These are phyloP conservation scores for Rhodotorula taiwanensis DNA, from an alignment of 768 basidiomycete genomes.

Conservation along the genomic window DNA sequence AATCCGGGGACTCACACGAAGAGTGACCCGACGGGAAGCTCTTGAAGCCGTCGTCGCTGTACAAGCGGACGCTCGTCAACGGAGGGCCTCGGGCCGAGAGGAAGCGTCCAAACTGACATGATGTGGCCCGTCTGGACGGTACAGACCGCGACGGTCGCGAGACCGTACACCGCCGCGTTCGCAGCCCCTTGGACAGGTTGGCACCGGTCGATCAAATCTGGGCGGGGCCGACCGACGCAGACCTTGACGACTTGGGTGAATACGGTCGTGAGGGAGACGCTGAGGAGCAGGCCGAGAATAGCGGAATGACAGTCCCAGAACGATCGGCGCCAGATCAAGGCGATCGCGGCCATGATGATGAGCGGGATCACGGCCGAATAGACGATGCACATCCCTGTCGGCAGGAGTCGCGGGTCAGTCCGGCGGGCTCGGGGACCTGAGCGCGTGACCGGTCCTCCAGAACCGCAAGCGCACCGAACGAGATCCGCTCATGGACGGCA, in stretches of 20 bases:
- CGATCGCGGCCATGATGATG: conserved; percentile 61
- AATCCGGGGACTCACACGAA: conserved; percentile 44
- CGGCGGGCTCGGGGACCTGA: not conserved
- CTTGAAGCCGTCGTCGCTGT: conserved; percentile 27
- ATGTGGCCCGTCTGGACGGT: conserved; percentile 45
- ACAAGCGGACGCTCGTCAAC: no score
- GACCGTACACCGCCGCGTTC: conserved; percentile 61
- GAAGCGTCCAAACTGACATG: not conserved
- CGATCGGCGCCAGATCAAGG: conserved; percentile 64
- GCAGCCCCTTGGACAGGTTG: conserved; percentile 49
- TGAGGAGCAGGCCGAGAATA: conserved; percentile 57
- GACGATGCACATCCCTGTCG: not conserved
- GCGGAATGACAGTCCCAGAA: conserved; percentile 85
- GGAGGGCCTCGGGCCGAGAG: no score
- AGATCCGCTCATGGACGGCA: conserved; percentile 19
- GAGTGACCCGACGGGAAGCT: conserved; percentile 33
- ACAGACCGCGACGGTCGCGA: conserved; percentile 67
- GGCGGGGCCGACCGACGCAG: conserved; percentile 76
- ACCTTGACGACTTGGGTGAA: conserved; percentile 54
- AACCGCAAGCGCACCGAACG: conserved; percentile 7
- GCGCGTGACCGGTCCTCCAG: conserved; percentile 8
- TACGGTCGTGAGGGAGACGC: conserved; percentile 72
- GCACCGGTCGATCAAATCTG: conserved; percentile 47
- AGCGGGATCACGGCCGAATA: conserved; percentile 55
- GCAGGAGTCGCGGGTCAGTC: no score